Evolutionary conservation across 768 basidiomycete species (phyloP).

Genomic region (Imleria badia): DNA sequence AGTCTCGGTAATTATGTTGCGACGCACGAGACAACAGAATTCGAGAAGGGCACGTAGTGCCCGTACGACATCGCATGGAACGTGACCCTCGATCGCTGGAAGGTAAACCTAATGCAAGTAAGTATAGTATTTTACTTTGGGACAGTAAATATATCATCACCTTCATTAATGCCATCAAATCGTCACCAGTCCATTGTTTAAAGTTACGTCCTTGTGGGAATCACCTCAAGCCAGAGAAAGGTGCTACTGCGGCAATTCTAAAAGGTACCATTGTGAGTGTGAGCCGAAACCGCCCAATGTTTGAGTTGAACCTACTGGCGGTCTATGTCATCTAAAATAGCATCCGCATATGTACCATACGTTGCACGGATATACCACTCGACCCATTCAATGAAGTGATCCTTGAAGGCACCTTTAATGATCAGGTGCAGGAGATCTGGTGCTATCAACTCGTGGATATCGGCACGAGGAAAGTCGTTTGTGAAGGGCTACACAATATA

Average conservation of each 20-base stretch:
- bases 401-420: not conserved
- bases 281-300: not conserved
- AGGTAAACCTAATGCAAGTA: too few relatives aligned
- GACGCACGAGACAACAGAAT: not conserved
- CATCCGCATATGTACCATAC: not conserved
- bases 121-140: too few relatives aligned
- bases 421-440: not conserved
- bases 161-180: not conserved
- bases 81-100: slow-evolving; percentile 6
- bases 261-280: not conserved
- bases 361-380: not conserved
- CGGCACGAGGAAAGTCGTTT: not conserved
- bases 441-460: not conserved
- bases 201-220: too few relatives aligned
- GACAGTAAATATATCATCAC: too few relatives aligned
- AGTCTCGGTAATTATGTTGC: not conserved
- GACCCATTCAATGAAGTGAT: too few relatives aligned
- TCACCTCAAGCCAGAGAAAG: too few relatives aligned
- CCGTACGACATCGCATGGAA: not conserved
- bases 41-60: not conserved
- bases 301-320: not conserved
- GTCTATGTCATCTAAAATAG: not conserved
- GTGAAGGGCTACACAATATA: not conserved
- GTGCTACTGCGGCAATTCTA: too few relatives aligned
- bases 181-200: not conserved